Conservation (phyloP, 2,329 filamentous ascomycete species). For the Mollisiaceae sp. region DNA sequence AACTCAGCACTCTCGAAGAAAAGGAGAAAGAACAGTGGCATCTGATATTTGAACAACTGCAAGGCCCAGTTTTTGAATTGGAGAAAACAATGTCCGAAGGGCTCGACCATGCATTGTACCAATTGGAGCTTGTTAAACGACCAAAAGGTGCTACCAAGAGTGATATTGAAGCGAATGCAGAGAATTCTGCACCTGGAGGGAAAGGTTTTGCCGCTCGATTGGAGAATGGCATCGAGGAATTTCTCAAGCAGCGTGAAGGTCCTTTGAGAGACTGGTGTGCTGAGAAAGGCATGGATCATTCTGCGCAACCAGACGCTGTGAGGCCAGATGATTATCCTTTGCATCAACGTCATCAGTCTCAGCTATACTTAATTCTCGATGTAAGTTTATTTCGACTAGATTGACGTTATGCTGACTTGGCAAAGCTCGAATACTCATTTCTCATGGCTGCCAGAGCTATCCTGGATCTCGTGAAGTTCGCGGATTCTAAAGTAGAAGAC, state of each 20-base stretch:
- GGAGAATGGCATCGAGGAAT: slow-evolving; percentile 17
- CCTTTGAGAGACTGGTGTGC: slow-evolving; percentile 22
- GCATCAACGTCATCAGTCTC: slow-evolving; percentile 16
- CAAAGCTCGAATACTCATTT: slow-evolving; percentile 18
- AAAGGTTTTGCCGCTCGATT: slow-evolving; percentile 11
- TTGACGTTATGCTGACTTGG: neutral
- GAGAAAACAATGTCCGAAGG: slow-evolving; percentile 19
- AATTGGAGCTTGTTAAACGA: slow-evolving; percentile 16
- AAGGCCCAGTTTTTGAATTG: slow-evolving; percentile 10
- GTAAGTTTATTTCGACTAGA: neutral
- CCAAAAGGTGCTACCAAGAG: slow-evolving; percentile 6
- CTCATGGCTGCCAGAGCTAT: slow-evolving; percentile 57
- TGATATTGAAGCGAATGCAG: slow-evolving; percentile 17
- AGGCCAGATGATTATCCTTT: slow-evolving; percentile 5
- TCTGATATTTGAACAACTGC: slow-evolving; percentile 20
- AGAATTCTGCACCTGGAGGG: neutral
- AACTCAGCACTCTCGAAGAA: slow-evolving; percentile 16
- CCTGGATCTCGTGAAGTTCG: slow-evolving; percentile 65
- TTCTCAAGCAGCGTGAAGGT: slow-evolving; percentile 17
- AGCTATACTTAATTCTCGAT: slow-evolving; percentile 18
- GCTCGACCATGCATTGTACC: slow-evolving; percentile 19
- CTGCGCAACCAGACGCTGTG: neutral
- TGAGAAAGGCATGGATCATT: slow-evolving; percentile 19
- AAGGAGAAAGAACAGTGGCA: slow-evolving; percentile 24
- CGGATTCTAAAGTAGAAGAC: slow-evolving; percentile 63